Conservation (phyloP, 2,329 filamentous ascomycete genomes). For the Triangularia setosa region DNA sequence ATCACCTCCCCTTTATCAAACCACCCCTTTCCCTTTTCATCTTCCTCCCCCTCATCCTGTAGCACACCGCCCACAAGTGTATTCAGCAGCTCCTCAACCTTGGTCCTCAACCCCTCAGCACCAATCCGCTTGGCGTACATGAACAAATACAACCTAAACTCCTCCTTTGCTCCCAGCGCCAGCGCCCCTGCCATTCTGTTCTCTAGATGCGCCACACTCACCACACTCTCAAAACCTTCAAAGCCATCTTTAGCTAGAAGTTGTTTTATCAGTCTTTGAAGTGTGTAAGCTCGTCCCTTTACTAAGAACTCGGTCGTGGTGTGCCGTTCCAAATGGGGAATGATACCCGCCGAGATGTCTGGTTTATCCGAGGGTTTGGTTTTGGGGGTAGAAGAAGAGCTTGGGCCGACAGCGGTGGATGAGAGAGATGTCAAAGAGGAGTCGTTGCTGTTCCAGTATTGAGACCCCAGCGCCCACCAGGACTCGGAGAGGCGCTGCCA, state of each 20-base stretch:
- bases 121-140: conserved; percentile 98
- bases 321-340: conserved; percentile 88
- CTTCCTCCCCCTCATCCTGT: conserved; percentile 50
- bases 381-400: conserved; percentile 10
- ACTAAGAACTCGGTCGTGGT: conserved; percentile 91
- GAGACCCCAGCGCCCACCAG: conserved; percentile 97
- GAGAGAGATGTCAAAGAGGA: conserved; percentile 79
- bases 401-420: conserved; percentile 64
- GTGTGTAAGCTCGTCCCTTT: conserved; percentile 84
- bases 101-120: conserved; percentile 78
- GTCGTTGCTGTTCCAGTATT: conserved; percentile 98
- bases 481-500: conserved; percentile 96
- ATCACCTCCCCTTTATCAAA: conserved; percentile 65
- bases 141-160: conserved; percentile 90
- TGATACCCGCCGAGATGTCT: conserved; percentile 80
- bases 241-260: conserved; percentile 85
- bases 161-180: conserved; percentile 79
- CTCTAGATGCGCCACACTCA: conserved; percentile 92
- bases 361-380: conserved; percentile 32
- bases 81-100: conserved; percentile 89
- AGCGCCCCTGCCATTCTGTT: conserved; percentile 88
- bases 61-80: conserved; percentile 71
- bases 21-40: conserved; percentile 55
- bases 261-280: conserved; percentile 87
- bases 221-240: conserved; percentile 83